A percentile compares a stretch with the other conserved stretches of the same genome.
These are phyloP conservation scores for Fragilariopsis cylindrus DNA, from an alignment of 108 stramenopile species.

Conservation along the genomic window DNA sequence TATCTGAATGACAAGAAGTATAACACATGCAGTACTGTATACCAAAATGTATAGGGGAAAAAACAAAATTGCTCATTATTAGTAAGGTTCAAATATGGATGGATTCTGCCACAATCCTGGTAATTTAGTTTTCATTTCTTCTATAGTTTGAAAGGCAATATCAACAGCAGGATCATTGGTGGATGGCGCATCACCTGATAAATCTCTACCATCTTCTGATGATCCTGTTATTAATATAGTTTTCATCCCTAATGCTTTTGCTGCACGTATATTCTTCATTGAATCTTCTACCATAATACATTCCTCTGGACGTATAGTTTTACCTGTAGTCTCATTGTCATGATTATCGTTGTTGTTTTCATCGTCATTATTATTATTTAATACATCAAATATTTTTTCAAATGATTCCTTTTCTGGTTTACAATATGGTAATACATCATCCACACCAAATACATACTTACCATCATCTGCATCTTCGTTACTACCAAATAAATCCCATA, in stretches of 20 bases:
- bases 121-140: slow-evolving; percentile 49
- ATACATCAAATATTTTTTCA: slow-evolving; percentile 48
- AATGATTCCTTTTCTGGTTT: slow-evolving; percentile 87
- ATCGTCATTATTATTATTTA: slow-evolving; percentile 4
- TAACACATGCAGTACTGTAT: too few species aligned
- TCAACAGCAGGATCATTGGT: slow-evolving; percentile 71
- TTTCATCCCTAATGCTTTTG: slow-evolving; percentile 75
- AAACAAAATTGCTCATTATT: too few species aligned
- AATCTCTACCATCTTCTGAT: slow-evolving; percentile 52
- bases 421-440: slow-evolving; percentile 81
- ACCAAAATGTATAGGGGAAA: too few species aligned
- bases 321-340: neutral
- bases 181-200: slow-evolving; percentile 54
- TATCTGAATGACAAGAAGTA: too few species aligned
- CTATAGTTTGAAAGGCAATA: slow-evolving; percentile 51
- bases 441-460: slow-evolving; percentile 64
- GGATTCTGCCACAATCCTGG: slow-evolving; percentile 57
- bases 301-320: slow-evolving; percentile 34
- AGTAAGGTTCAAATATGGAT: slow-evolving; percentile 56
- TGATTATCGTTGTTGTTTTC: neutral
- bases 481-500: slow-evolving; percentile 57
- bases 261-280: slow-evolving; percentile 84
- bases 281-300: slow-evolving; percentile 87
- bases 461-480: slow-evolving; percentile 16
- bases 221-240: slow-evolving; percentile 67